Percentiles rank a stretch among this genome's conserved stretches.
These are phyloP conservation scores for Eimeria tenella DNA, from an alignment of 169 alveolate genomes.

Conservation along the genomic window DNA sequence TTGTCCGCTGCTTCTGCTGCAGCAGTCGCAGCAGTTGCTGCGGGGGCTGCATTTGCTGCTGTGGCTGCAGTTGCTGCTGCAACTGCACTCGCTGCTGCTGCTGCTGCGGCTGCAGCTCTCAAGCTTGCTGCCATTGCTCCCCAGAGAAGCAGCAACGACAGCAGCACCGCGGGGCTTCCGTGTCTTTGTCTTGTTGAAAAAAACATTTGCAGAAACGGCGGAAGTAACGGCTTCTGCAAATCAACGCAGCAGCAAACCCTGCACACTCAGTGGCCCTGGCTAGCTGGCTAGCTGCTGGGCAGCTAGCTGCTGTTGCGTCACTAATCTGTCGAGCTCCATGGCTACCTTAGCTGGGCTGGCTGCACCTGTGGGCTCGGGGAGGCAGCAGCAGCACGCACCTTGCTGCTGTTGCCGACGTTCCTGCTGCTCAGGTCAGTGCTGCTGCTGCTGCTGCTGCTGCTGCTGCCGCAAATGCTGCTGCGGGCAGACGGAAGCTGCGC, in stretches of 20 bases:
- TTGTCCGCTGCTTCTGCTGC: not conserved
- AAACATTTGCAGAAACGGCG: too few relatives aligned
- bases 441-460: constrained; percentile 42
- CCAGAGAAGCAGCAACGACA: not conserved
- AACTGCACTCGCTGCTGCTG: not conserved
- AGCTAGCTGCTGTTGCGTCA: not conserved
- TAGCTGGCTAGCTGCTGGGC: not conserved
- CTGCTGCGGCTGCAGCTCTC: not conserved
- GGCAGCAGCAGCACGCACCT: not conserved
- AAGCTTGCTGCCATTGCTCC: too few relatives aligned
- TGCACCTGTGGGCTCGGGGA: too few relatives aligned
- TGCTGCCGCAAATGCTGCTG: not conserved
- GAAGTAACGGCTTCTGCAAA: too few relatives aligned
- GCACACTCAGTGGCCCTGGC: not conserved
- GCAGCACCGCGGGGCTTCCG: not conserved
- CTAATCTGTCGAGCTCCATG: too few relatives aligned
- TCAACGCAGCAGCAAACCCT: not conserved
- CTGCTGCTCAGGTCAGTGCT: constrained; percentile 10
- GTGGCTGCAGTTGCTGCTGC: constrained; percentile 21
- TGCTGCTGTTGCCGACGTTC: not conserved
- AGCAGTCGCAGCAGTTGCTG: not conserved
- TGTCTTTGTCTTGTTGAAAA: too few relatives aligned
- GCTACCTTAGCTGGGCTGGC: too few relatives aligned
- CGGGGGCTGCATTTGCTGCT: not conserved
- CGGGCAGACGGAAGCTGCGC: not conserved